Percentiles rank a stretch among this genome's conserved stretches.
Conservation (phyloP, 2,329 filamentous ascomycete species). For the Pestalotiopsis sp. region DNA sequence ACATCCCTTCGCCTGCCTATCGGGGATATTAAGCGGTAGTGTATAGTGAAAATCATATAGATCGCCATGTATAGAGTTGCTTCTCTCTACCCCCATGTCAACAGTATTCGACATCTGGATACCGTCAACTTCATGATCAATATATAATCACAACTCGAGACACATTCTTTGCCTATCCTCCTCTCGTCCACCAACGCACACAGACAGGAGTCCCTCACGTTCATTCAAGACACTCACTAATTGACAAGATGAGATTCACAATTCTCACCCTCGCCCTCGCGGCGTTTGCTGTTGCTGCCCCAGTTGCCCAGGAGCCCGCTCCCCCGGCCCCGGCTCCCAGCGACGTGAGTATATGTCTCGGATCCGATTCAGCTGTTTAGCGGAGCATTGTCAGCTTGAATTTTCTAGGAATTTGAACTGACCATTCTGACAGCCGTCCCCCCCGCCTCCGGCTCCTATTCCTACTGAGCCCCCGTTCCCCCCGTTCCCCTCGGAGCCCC, state of each 20-base stretch:
- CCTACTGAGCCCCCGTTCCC: conserved; percentile 1
- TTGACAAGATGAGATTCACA: conserved; percentile 6
- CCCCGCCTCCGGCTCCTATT: not conserved
- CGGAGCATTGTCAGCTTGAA: not conserved
- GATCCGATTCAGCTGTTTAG: not conserved
- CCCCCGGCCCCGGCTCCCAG: not conserved
- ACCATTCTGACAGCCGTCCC: not conserved
- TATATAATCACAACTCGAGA: conserved; percentile 3
- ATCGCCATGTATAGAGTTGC: conserved; percentile 4
- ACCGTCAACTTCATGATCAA: not conserved
- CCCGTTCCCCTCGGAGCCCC: not conserved
- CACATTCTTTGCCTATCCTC: not conserved
- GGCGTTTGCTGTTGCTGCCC: conserved; percentile 2
- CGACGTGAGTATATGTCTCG: not conserved
- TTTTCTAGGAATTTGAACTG: not conserved
- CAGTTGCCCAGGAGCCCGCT: conserved; percentile 8
- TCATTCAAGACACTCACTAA: conserved; percentile 9
- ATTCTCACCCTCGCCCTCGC: conserved; percentile 10
- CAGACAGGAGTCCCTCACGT: not conserved
- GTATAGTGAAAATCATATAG: conserved; percentile 2
- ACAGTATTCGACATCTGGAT: not conserved
- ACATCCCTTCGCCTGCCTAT: conserved; percentile 8
- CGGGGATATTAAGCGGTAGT: conserved; percentile 1
- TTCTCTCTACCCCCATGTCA: not conserved
- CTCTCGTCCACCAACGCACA: conserved; percentile 1